Evolutionary conservation across 768 basidiomycete genomes (phyloP).

Genomic region (Mycena albidolilacea): DNA sequence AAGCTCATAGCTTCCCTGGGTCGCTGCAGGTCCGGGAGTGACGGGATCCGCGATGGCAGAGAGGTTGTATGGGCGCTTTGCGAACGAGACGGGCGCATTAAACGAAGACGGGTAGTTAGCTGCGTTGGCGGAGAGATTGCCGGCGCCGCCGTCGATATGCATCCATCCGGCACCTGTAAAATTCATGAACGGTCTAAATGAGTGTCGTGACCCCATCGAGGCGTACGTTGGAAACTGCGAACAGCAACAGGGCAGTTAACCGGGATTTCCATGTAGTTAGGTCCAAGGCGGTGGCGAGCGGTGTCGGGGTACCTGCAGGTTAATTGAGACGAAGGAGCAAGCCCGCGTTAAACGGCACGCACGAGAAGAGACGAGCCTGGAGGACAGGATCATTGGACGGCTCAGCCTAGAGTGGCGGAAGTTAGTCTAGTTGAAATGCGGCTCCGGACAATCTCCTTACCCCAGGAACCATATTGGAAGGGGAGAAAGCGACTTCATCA

Average conservation of each 20-base stretch:
- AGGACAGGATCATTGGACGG: conserved; percentile 40
- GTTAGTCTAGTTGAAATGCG: neutral
- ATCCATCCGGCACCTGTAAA: conserved; percentile 36
- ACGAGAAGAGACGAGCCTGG: conserved; percentile 37
- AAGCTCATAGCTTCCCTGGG: conserved; percentile 22
- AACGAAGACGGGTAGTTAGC: conserved; percentile 40
- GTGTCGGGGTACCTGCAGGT: conserved; percentile 30
- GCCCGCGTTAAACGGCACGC: neutral
- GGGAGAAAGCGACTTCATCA: conserved; percentile 32
- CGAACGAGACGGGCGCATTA: conserved; percentile 25
- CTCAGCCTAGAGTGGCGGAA: conserved; percentile 23
- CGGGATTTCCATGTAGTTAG: conserved; percentile 36
- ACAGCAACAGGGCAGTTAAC: conserved; percentile 37
- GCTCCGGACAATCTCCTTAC: conserved; percentile 1
- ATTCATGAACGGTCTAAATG: neutral
- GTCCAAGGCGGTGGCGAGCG: conserved; percentile 37
- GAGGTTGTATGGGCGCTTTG: conserved; percentile 31
- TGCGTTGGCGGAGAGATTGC: conserved; percentile 31
- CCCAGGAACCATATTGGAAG: conserved; percentile 36
- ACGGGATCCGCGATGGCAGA: conserved; percentile 36
- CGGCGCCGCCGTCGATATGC: conserved; percentile 36
- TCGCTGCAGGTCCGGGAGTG: conserved; percentile 2
- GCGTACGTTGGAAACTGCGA: conserved; percentile 36
- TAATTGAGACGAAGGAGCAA: neutral
- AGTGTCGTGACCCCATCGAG: neutral